These are phyloP conservation scores for Cladosporium velox DNA, from an alignment of 2,329 filamentous ascomycete species.

Conservation along the genomic window DNA sequence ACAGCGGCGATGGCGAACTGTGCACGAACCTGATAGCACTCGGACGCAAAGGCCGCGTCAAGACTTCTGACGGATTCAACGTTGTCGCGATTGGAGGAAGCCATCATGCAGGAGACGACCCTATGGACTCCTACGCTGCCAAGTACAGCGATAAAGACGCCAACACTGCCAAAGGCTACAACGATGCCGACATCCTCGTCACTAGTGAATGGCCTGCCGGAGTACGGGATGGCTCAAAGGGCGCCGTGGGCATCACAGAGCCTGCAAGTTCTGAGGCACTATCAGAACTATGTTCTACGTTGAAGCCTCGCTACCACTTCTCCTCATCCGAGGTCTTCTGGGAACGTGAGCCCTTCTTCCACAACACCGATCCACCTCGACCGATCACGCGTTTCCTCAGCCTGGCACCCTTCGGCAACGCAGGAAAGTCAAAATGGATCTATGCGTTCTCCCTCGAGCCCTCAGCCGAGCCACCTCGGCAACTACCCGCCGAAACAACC, in stretches of 20 bases:
- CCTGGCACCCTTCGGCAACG: conserved; percentile 75
- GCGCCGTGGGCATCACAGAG: conserved; percentile 46
- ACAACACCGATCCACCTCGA: conserved; percentile 50
- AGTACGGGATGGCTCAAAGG: conserved; percentile 46
- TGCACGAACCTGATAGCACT: conserved; percentile 91
- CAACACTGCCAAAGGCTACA: conserved; percentile 57
- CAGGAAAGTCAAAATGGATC: conserved; percentile 74
- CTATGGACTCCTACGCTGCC: conserved; percentile 62
- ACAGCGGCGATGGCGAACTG: conserved; percentile 68
- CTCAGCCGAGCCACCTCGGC: conserved; percentile 59
- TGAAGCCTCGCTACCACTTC: conserved; percentile 94
- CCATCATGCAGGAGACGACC: conserved; percentile 44
- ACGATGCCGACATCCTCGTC: conserved; percentile 80
- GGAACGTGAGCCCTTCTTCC: conserved; percentile 90
- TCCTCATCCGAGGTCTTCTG: conserved; percentile 73
- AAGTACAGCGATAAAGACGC: conserved; percentile 77
- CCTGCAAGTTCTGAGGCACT: conserved; percentile 62
- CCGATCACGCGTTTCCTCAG: conserved; percentile 86
- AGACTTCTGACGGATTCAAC: conserved; percentile 83
- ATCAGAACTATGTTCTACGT: conserved; percentile 71
- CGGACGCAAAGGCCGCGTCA: conserved; percentile 81
- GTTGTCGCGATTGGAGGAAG: conserved; percentile 84
- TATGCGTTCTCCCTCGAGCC: conserved; percentile 70
- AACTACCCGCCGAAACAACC: conserved; percentile 71
- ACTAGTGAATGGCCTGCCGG: conserved; percentile 81